phyloP scores from a whole-genome alignment of 2,329 filamentous ascomycete genomes.

The Davidsoniella australis region DNA sequence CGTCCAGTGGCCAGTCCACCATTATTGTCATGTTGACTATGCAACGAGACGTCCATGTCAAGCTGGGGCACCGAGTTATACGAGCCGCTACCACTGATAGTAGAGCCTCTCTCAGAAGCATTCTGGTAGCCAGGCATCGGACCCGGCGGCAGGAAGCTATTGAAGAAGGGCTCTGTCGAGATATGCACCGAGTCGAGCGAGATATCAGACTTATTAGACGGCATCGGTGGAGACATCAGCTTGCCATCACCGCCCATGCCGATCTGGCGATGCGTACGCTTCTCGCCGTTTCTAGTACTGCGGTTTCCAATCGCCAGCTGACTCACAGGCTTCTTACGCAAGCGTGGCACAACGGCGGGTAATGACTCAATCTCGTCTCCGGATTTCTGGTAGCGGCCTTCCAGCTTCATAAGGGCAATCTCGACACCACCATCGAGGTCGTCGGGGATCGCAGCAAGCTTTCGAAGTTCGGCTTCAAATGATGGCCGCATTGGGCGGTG shows the following conservation, averaged over 20 bases:
- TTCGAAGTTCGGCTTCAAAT: slow-evolving; percentile 76
- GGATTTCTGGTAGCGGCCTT: slow-evolving; percentile 58
- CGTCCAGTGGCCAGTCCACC: slow-evolving; percentile 19
- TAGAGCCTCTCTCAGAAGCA: neutral
- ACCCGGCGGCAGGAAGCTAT: slow-evolving; percentile 16
- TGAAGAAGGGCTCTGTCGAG: slow-evolving; percentile 8
- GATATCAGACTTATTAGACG: slow-evolving; percentile 11
- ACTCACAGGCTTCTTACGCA: slow-evolving; percentile 10
- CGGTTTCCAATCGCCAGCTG: slow-evolving; percentile 18
- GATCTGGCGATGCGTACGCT: slow-evolving; percentile 29
- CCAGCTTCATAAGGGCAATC: slow-evolving; percentile 78
- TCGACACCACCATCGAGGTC: slow-evolving; percentile 76
- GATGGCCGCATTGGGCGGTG: slow-evolving; percentile 47
- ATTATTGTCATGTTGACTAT: slow-evolving; percentile 23
- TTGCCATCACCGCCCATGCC: slow-evolving; percentile 23
- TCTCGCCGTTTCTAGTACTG: slow-evolving; percentile 25
- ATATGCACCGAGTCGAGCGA: slow-evolving; percentile 5
- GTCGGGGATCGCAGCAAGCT: slow-evolving; percentile 75
- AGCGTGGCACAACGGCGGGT: slow-evolving; percentile 1
- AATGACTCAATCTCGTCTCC: neutral
- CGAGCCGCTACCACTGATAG: slow-evolving; percentile 44
- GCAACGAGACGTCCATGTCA: slow-evolving; percentile 39
- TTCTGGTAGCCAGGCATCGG: slow-evolving; percentile 15
- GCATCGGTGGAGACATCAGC: slow-evolving; percentile 16
- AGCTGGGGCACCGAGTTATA: slow-evolving; percentile 64